Percentiles rank a stretch among this genome's conserved stretches.
Conservation (phyloP, 345 rosid species). For the Hibiscus syriacus region DNA sequence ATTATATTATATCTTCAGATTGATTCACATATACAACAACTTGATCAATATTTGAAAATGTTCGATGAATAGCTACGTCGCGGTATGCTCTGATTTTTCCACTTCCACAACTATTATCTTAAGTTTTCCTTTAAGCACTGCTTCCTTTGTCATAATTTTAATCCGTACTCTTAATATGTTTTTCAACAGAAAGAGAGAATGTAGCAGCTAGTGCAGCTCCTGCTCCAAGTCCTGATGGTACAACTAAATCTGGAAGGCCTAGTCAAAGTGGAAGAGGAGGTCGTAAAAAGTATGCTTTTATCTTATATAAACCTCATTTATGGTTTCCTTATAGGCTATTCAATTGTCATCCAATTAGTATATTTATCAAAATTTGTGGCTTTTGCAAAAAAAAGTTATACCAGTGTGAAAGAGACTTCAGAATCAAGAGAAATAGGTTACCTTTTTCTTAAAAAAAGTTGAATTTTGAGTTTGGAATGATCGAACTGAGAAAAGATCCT, state of each 20-base stretch:
- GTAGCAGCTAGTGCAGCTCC: slow-evolving; percentile 36
- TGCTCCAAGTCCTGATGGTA: slow-evolving; percentile 37
- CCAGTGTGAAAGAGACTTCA: neutral
- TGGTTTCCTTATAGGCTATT: neutral
- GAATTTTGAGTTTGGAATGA: neutral
- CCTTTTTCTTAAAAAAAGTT: neutral
- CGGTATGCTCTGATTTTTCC: slow-evolving; percentile 31
- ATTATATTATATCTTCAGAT: slow-evolving; percentile 36
- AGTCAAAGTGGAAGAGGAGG: slow-evolving; percentile 87
- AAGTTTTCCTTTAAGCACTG: neutral
- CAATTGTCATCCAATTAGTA: neutral
- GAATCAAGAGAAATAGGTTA: neutral
- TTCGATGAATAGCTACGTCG: slow-evolving; percentile 70
- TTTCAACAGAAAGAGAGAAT: slow-evolving; percentile 54
- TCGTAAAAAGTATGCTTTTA: slow-evolving; percentile 68
- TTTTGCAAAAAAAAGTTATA: neutral
- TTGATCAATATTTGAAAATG: too few relatives aligned
- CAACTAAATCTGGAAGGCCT: slow-evolving; percentile 50
- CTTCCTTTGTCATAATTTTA: neutral
- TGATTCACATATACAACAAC: too few relatives aligned
- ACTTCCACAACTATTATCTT: neutral
- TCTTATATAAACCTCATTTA: slow-evolving; percentile 10
- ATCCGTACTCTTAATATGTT: neutral
- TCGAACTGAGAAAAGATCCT: neutral
- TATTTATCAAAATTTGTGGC: neutral